Evolutionary conservation across 805 yeast genomes (phyloP).

Genomic region (Hanseniaspora hatyaiensis): DNA sequence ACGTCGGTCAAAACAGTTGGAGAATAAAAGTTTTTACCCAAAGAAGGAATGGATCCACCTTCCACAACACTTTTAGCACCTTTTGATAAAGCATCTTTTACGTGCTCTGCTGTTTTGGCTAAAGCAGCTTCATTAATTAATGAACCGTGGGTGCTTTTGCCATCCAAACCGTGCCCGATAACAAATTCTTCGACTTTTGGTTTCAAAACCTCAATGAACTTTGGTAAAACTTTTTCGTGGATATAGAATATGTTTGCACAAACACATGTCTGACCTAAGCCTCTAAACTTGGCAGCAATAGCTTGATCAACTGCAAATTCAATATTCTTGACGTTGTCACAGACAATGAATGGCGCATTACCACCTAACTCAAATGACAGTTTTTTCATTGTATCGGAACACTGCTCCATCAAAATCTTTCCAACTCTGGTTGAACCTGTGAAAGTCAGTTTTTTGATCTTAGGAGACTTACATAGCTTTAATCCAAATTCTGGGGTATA

Average conservation of each 20-base stretch:
- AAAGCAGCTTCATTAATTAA: conserved; percentile 42
- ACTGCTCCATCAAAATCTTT: conserved; percentile 46
- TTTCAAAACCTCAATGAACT: conserved; percentile 37
- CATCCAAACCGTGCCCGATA: conserved; percentile 47
- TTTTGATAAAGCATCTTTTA: conserved; percentile 39
- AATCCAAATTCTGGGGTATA: conserved; percentile 44
- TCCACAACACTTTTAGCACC: conserved; percentile 42
- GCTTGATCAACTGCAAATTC: conserved; percentile 45
- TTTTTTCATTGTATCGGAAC: conserved; percentile 47
- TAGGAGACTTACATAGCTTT: conserved; percentile 38
- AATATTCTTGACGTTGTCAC: conserved; percentile 30
- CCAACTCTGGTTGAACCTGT: conserved; percentile 59
- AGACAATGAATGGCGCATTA: conserved; percentile 53
- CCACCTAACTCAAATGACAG: conserved; percentile 57
- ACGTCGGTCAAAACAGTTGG: conserved; percentile 47
- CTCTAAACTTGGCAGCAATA: conserved; percentile 46
- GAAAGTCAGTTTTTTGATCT: conserved; percentile 46
- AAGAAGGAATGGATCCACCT: conserved; percentile 42
- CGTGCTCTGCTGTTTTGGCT: conserved; percentile 44
- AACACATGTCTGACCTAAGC: conserved; percentile 56
- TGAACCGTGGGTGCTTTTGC: conserved; percentile 44
- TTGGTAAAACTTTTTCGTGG: conserved; percentile 40
- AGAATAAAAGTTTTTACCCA: conserved; percentile 42
- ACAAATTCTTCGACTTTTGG: conserved; percentile 37
- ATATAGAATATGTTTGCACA: conserved; percentile 52